phyloP scores from a whole-genome alignment of 108 stramenopile species.

The Stephanodiscus minutulus region DNA sequence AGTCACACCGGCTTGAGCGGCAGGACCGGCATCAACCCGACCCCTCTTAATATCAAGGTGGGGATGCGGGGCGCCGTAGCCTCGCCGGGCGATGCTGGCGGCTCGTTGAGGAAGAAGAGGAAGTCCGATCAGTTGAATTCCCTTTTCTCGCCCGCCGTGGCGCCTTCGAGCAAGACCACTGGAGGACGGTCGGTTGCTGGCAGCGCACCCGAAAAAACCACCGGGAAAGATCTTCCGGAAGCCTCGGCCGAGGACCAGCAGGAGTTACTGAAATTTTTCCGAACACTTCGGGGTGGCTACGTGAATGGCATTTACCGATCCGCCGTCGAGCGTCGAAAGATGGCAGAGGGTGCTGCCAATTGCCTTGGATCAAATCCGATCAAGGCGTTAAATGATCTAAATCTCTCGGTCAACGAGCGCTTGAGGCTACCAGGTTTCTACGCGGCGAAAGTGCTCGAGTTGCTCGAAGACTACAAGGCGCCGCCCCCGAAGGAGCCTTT shows the following conservation, averaged over 20 bases:
- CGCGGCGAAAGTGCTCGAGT: slow-evolving; percentile 15
- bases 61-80: neutral
- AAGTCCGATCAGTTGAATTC: slow-evolving; percentile 37
- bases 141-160: slow-evolving; percentile 42
- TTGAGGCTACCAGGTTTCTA: slow-evolving; percentile 54
- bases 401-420: slow-evolving; percentile 60
- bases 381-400: slow-evolving; percentile 55
- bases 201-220: neutral
- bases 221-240: slow-evolving; percentile 20
- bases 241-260: slow-evolving; percentile 40
- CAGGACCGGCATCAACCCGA: slow-evolving; percentile 6
- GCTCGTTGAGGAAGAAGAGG: slow-evolving; percentile 27
- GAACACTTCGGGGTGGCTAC: slow-evolving; percentile 76
- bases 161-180: slow-evolving; percentile 20
- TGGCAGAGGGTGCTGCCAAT: slow-evolving; percentile 56
- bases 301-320: slow-evolving; percentile 71
- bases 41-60: slow-evolving; percentile 13
- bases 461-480: slow-evolving; percentile 26
- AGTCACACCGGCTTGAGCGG: neutral
- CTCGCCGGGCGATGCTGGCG: neutral
- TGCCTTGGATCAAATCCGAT: slow-evolving; percentile 28
- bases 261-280: slow-evolving; percentile 55
- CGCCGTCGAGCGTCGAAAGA: slow-evolving; percentile 68
- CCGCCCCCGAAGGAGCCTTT: slow-evolving; percentile 14
- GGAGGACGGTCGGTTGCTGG: neutral